Evolutionary conservation across 441 rosid genomes (phyloP).

Genomic region (Arabidopsis hybrid): DNA sequence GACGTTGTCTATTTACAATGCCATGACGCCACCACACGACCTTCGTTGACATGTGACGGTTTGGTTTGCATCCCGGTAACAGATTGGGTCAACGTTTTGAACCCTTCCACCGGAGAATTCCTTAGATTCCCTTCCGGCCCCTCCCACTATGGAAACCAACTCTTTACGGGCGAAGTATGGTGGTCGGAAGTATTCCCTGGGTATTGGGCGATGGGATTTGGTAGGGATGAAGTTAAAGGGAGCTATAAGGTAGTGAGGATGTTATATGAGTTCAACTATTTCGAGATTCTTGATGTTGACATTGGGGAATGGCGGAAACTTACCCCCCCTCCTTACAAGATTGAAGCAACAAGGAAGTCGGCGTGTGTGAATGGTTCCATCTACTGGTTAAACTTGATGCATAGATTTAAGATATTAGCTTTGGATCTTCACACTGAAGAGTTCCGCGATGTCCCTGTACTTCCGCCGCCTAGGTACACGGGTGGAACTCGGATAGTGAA

Average conservation of each 20-base stretch:
- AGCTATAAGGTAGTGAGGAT: conserved; percentile 13
- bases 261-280: background rate
- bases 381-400: background rate
- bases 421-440: conserved; percentile 10
- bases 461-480: background rate
- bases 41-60: background rate
- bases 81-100: background rate
- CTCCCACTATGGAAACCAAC: no score
- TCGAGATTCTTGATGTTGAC: background rate
- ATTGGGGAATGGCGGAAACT: conserved; percentile 10
- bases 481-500: background rate
- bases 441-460: background rate
- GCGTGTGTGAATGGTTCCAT: conserved; percentile 9
- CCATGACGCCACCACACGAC: background rate
- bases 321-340: background rate
- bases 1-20: background rate
- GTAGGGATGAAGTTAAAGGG: background rate
- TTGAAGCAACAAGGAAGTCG: background rate
- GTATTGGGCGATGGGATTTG: conserved; percentile 4
- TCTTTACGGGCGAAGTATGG: no score
- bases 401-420: background rate
- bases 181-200: background rate
- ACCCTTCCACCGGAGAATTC: background rate
- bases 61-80: background rate
- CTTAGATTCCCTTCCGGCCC: background rate